phyloP scores from a whole-genome alignment of 2,329 filamentous ascomycete genomes.

The Phyllosticta paracitricarpa region DNA sequence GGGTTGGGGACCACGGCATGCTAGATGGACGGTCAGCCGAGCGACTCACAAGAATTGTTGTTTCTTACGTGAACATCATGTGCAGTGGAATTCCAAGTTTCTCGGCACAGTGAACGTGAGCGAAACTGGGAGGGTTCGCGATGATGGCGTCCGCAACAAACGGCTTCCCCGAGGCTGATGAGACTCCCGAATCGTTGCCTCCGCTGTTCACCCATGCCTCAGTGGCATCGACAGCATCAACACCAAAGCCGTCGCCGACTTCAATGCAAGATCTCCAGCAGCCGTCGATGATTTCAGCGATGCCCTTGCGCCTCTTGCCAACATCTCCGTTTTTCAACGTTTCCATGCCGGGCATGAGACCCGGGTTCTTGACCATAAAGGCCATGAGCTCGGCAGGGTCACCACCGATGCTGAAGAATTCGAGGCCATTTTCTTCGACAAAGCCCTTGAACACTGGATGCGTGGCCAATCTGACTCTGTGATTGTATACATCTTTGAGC shows the following conservation, averaged over 20 bases:
- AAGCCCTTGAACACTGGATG: slow-evolving; percentile 41
- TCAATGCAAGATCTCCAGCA: slow-evolving; percentile 84
- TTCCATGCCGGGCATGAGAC: slow-evolving; percentile 73
- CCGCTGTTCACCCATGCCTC: slow-evolving; percentile 38
- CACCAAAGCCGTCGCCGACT: slow-evolving; percentile 54
- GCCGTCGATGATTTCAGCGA: slow-evolving; percentile 69
- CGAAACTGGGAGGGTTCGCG: slow-evolving; percentile 69
- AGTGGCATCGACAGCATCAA: slow-evolving; percentile 42
- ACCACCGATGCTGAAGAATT: slow-evolving; percentile 43
- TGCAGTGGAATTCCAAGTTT: slow-evolving; percentile 66
- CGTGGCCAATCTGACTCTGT: slow-evolving; percentile 39
- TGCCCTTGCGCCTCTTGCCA: slow-evolving; percentile 60
- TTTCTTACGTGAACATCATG: slow-evolving; percentile 74
- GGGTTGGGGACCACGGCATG: slow-evolving; percentile 85
- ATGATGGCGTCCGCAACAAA: slow-evolving; percentile 81
- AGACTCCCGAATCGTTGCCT: slow-evolving; percentile 33
- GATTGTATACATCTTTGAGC: slow-evolving; percentile 38
- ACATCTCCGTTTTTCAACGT: slow-evolving; percentile 69
- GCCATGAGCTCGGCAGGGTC: slow-evolving; percentile 48
- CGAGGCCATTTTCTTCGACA: slow-evolving; percentile 39
- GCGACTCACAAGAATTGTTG: slow-evolving; percentile 7
- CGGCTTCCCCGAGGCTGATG: slow-evolving; percentile 36
- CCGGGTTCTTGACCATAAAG: slow-evolving; percentile 86
- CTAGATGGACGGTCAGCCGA: slow-evolving; percentile 23
- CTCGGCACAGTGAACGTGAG: slow-evolving; percentile 65